Percentiles rank a stretch among this genome's conserved stretches.
phyloP scores from a whole-genome alignment of 768 basidiomycete species.

The Lactifluus rugatus region DNA sequence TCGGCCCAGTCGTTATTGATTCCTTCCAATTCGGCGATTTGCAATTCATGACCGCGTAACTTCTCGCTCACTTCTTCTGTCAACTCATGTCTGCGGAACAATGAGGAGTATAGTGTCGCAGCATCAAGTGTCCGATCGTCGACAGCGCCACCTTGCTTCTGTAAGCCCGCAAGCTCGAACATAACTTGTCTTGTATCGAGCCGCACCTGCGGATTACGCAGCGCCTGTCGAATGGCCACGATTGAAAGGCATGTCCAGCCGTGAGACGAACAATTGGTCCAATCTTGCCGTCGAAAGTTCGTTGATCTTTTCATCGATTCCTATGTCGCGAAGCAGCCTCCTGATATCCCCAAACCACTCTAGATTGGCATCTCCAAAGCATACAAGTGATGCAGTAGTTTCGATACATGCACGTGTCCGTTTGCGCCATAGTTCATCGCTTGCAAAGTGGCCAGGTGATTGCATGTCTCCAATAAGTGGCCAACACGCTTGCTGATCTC shows the following conservation, averaged over 20 bases:
- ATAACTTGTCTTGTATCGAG: not conserved
- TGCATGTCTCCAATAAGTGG: constrained; percentile 7
- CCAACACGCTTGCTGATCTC: constrained; percentile 3
- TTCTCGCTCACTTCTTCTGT: not conserved
- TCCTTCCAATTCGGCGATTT: not conserved
- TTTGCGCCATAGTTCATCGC: not conserved
- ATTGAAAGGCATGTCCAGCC: not conserved
- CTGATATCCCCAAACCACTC: constrained; percentile 6
- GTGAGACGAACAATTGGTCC: not conserved
- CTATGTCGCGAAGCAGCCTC: not conserved
- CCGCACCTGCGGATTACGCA: not conserved
- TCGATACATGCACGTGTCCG: constrained; percentile 2
- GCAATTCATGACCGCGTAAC: not conserved
- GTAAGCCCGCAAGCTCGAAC: not conserved
- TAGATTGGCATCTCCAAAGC: not conserved
- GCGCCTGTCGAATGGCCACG: not conserved
- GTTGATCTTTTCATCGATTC: not conserved
- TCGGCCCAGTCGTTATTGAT: not conserved
- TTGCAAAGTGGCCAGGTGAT: not conserved
- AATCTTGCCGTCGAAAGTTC: not conserved
- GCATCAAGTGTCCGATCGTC: not conserved
- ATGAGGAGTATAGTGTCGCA: not conserved
- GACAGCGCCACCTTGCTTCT: not conserved
- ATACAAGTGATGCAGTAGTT: not conserved
- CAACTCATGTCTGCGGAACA: not conserved